Evolutionary conservation across 352 stramenopile genomes (phyloP).

Genomic region (Pythium biforme): DNA sequence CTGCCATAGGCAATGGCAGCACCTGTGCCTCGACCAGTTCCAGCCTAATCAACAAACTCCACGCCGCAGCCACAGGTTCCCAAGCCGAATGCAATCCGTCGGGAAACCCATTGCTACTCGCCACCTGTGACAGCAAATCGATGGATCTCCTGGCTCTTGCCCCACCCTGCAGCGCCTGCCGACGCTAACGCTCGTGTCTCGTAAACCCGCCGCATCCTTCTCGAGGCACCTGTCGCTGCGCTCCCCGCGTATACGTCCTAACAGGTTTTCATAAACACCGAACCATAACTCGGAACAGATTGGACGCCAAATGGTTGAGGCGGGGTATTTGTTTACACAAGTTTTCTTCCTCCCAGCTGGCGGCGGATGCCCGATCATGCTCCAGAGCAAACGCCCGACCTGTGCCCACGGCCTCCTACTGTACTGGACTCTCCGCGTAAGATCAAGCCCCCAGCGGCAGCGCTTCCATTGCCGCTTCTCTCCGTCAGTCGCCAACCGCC

Average conservation of each 20-base stretch:
- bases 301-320: neutral
- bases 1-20: no score
- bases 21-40: no score
- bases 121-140: slow-evolving; percentile 6
- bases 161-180: no score
- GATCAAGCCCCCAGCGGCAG: neutral
- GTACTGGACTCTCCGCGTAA: neutral
- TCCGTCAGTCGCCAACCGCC: neutral
- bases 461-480: neutral
- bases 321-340: neutral
- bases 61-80: neutral
- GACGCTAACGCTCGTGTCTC: slow-evolving; percentile 8
- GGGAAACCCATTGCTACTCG: neutral
- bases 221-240: neutral
- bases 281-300: neutral
- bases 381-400: neutral
- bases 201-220: slow-evolving; percentile 5
- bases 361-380: neutral
- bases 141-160: neutral
- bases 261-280: neutral
- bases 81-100: neutral
- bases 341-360: slow-evolving; percentile 15
- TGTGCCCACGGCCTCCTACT: neutral
- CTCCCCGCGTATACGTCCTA: neutral
- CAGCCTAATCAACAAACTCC: neutral